Conservation (phyloP, 495 filamentous ascomycete genomes). For the Penicillium argentinense region DNA sequence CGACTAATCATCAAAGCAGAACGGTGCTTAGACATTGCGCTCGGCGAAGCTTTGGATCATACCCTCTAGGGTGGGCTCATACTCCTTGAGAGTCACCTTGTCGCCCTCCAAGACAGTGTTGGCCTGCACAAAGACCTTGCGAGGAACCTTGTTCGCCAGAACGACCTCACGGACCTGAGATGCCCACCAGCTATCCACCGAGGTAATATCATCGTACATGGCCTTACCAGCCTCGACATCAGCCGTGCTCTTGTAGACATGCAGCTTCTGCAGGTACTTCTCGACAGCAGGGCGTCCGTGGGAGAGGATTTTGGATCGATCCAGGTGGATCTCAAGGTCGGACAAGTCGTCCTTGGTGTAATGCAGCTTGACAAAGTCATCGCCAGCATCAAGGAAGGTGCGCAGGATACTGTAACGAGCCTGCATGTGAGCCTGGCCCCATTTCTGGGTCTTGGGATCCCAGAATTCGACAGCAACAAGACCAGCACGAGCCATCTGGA, state of each 20-base stretch:
- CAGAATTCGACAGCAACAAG: slow-evolving; percentile 82
- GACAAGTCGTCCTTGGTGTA: slow-evolving; percentile 73
- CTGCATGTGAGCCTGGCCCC: slow-evolving; percentile 95
- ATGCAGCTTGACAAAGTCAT: slow-evolving; percentile 77
- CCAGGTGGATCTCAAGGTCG: slow-evolving; percentile 76
- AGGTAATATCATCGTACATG: slow-evolving; percentile 80
- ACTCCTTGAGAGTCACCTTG: slow-evolving; percentile 79
- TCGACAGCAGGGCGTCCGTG: slow-evolving; percentile 74
- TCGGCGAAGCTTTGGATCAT: slow-evolving; percentile 92
- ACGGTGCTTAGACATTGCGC: slow-evolving; percentile 58
- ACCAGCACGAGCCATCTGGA: slow-evolving; percentile 90
- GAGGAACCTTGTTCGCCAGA: slow-evolving; percentile 79
- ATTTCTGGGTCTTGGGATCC: slow-evolving; percentile 83
- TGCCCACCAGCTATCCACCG: slow-evolving; percentile 78
- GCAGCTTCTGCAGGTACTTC: slow-evolving; percentile 85
- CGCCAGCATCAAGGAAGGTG: slow-evolving; percentile 81
- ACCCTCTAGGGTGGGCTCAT: slow-evolving; percentile 81
- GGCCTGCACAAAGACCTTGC: slow-evolving; percentile 95
- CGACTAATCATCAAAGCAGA: no score
- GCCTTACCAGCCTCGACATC: slow-evolving; percentile 72
- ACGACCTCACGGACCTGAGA: slow-evolving; percentile 75
- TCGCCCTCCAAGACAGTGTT: slow-evolving; percentile 79
- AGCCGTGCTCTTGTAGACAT: slow-evolving; percentile 89
- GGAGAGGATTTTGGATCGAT: slow-evolving; percentile 78
- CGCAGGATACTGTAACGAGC: slow-evolving; percentile 88